Base-by-base conservation (phyloP, 2,329 filamentous ascomycete genomes). In the Exophiala bonariae region DNA sequence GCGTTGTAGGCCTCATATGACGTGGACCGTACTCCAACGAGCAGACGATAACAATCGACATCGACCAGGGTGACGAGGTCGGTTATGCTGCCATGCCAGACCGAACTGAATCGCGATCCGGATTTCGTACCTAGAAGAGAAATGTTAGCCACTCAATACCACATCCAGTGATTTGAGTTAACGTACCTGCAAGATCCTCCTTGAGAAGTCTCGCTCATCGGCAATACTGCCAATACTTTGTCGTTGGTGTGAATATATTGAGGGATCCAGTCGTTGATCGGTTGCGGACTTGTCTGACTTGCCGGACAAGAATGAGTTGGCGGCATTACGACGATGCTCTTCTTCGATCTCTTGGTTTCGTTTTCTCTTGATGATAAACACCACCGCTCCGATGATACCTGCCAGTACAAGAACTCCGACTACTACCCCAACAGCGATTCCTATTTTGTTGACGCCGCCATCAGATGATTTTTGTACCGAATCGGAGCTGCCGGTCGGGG, bases 221-320 rank as follows among this genome's bases (percentile, higher is more conserved):
- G 91, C 92, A 68, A 97, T 96, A 69, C 91, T 96, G 59, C 92
- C 92, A 63, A 93, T 89, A 71, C 92, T 96, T 73, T 92, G 80
- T 69, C 91, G 82, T 64, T 89, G 80, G 59, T 90, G 82, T 49
- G 86, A 85, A 79, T 95, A 85, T 56, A 90, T 81, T 47, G 78
- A 84, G 6, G 90, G 89, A 57, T 97, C 92, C 47, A 96, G 82
- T 45, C 92, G 83, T 33, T 87, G 85, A 65, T 97, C 92, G 71
- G 88, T 85, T 8, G 87, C 89, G 22, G 69, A 84, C 80, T 65
- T 81, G 77, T 63, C 79, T 73, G 70, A 69, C 58, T 79, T 78
- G 57, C 77, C 79, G 38, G 65, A 63, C 47, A 74, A 68, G 62
- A 93, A 95, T 42, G 82, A 81, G 61, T 84, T 89, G 59, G 90